A percentile compares a stretch with the other conserved stretches of the same genome.
Conservation (phyloP, 2,329 filamentous ascomycete species). For the Purpureocillium lavendulum region DNA sequence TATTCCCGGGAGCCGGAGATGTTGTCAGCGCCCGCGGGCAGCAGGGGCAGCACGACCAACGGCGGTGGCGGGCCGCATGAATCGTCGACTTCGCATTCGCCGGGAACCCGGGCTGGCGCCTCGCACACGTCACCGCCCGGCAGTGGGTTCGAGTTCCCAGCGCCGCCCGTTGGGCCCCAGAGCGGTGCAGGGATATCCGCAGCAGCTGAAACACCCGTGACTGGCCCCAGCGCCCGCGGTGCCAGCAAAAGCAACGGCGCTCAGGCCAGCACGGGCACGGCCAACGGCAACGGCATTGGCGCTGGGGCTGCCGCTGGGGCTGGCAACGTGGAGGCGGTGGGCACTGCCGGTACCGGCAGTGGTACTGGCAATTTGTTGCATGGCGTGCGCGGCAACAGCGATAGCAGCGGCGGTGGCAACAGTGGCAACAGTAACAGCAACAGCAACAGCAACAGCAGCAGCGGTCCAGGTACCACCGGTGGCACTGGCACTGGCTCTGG, state of each 20-base stretch:
- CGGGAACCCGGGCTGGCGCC: background rate
- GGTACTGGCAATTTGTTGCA: no score
- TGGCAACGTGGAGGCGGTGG: background rate
- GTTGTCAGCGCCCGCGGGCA: background rate
- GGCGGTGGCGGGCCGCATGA: background rate
- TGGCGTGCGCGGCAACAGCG: no score
- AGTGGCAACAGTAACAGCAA: background rate
- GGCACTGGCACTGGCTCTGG: no score
- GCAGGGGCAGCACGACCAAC: background rate
- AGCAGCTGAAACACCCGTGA: background rate
- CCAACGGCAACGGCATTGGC: no score
- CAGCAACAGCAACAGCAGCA: background rate
- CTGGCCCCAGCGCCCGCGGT: background rate
- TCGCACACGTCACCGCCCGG: background rate
- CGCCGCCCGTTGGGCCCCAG: no score
- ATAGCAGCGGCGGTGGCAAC: background rate
- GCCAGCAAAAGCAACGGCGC: no score
- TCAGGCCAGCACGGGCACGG: no score
- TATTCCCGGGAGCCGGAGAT: constrained; percentile 40
- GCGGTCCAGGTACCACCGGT: no score
- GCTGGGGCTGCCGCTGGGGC: background rate
- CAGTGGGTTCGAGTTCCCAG: no score
- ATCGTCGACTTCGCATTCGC: no score
- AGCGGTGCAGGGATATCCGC: background rate
- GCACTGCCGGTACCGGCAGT: no score